These are phyloP conservation scores for Pichia occidentalis DNA, from an alignment of 805 yeast genomes.

Conservation along the genomic window DNA sequence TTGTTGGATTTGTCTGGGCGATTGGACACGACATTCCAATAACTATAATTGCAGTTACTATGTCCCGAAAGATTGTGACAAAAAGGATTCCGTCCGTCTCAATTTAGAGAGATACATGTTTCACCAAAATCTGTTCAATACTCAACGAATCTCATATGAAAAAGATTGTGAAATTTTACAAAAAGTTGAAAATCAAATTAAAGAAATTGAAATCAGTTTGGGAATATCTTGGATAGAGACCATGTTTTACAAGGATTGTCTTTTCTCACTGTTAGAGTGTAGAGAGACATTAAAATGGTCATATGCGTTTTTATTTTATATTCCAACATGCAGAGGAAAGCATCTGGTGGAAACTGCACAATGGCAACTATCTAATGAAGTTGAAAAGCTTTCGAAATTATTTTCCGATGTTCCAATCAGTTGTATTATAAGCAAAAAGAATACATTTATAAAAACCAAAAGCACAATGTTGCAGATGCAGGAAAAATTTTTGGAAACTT, in stretches of 20 bases:
- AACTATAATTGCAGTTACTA: slow-evolving; percentile 53
- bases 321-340: slow-evolving; percentile 43
- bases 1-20: slow-evolving; percentile 87
- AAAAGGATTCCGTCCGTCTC: slow-evolving; percentile 31
- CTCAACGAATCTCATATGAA: slow-evolving; percentile 69
- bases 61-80: slow-evolving; percentile 42
- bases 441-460: slow-evolving; percentile 20
- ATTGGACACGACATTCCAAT: slow-evolving; percentile 66
- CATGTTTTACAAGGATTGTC: slow-evolving; percentile 72
- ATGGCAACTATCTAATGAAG: slow-evolving; percentile 20
- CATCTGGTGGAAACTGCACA: slow-evolving; percentile 49
- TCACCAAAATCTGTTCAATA: slow-evolving; percentile 65
- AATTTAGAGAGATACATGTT: slow-evolving; percentile 59
- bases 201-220: slow-evolving; percentile 53
- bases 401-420: slow-evolving; percentile 28
- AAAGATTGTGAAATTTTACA: slow-evolving; percentile 60
- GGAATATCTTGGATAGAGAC: slow-evolving; percentile 83
- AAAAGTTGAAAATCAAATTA: slow-evolving; percentile 59
- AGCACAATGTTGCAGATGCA: slow-evolving; percentile 20
- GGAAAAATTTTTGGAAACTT: slow-evolving; percentile 19
- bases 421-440: slow-evolving; percentile 23
- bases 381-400: slow-evolving; percentile 30
- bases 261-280: slow-evolving; percentile 56
- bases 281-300: slow-evolving; percentile 86
- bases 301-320: slow-evolving; percentile 70